Evolutionary conservation across 352 stramenopile species (phyloP).

Genomic region (Phytophthora pini): DNA sequence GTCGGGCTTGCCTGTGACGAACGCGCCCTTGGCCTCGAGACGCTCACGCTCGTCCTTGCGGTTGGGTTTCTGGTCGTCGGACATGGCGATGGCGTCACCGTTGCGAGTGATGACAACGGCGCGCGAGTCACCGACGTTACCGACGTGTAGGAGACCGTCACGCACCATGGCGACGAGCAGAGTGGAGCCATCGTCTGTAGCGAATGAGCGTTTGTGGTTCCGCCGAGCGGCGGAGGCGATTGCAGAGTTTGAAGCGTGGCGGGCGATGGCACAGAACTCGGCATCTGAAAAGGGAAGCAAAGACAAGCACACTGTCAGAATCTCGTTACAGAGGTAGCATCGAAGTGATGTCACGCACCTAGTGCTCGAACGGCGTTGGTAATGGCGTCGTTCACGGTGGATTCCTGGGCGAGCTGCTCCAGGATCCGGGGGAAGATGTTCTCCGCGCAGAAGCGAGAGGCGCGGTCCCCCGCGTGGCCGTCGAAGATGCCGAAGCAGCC

Average conservation of each 20-base stretch:
- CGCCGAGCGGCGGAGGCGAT: slow-evolving; percentile 26
- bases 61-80: slow-evolving; percentile 84
- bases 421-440: slow-evolving; percentile 74
- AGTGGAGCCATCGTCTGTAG: slow-evolving; percentile 82
- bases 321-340: neutral
- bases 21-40: slow-evolving; percentile 71
- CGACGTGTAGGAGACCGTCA: slow-evolving; percentile 70
- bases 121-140: slow-evolving; percentile 86
- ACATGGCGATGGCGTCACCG: slow-evolving; percentile 67
- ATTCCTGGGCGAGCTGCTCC: slow-evolving; percentile 42
- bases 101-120: slow-evolving; percentile 68
- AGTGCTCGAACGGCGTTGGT: slow-evolving; percentile 62
- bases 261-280: slow-evolving; percentile 72
- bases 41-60: slow-evolving; percentile 76
- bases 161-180: slow-evolving; percentile 81
- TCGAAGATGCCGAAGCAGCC: slow-evolving; percentile 89
- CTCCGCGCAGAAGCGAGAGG: slow-evolving; percentile 80
- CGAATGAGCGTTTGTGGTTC: slow-evolving; percentile 49
- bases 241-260: slow-evolving; percentile 43
- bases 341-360: slow-evolving; percentile 39
- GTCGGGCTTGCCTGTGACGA: slow-evolving; percentile 66
- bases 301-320: slow-evolving; percentile 11
- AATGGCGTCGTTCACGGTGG: slow-evolving; percentile 60
- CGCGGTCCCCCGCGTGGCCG: slow-evolving; percentile 80
- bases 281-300: slow-evolving; percentile 40